phyloP scores from a whole-genome alignment of 2,329 filamentous ascomycete genomes.

The Arachnomyces sp. region DNA sequence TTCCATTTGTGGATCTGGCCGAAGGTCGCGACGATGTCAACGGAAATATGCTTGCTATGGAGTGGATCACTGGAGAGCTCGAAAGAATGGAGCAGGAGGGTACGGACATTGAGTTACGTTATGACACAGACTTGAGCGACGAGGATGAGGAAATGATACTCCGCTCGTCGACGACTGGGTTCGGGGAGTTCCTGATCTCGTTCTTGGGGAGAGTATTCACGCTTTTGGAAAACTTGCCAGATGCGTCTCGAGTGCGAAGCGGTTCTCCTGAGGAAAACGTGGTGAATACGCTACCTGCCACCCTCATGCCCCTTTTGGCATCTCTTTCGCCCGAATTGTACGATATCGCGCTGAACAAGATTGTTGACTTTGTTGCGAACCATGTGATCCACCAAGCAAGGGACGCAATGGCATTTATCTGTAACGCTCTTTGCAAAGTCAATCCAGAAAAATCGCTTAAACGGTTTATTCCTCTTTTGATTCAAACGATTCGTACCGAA shows the following conservation, averaged over 20 bases:
- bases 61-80: slow-evolving; percentile 93
- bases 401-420: slow-evolving; percentile 98
- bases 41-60: slow-evolving; percentile 69
- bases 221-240: slow-evolving; percentile 86
- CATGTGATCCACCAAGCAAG: slow-evolving; percentile 95
- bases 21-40: slow-evolving; percentile 60
- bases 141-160: slow-evolving; percentile 81
- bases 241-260: slow-evolving; percentile 77
- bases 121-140: slow-evolving; percentile 71
- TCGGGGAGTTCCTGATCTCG: slow-evolving; percentile 85
- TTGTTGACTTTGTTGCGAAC: slow-evolving; percentile 81
- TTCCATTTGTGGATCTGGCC: slow-evolving; percentile 79
- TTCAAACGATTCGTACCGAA: slow-evolving; percentile 87
- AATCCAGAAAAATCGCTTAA: slow-evolving; percentile 89
- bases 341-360: slow-evolving; percentile 83
- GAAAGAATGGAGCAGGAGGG: slow-evolving; percentile 87
- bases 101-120: slow-evolving; percentile 77
- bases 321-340: slow-evolving; percentile 89
- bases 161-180: slow-evolving; percentile 86
- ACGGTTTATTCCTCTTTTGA: slow-evolving; percentile 80
- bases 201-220: slow-evolving; percentile 93
- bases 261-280: slow-evolving; percentile 95
- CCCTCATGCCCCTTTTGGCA: slow-evolving; percentile 82
- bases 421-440: slow-evolving; percentile 92
- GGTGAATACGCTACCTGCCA: slow-evolving; percentile 87